Conservation (phyloP, 768 basidiomycete species). For the Phanerochaete carnosa region DNA sequence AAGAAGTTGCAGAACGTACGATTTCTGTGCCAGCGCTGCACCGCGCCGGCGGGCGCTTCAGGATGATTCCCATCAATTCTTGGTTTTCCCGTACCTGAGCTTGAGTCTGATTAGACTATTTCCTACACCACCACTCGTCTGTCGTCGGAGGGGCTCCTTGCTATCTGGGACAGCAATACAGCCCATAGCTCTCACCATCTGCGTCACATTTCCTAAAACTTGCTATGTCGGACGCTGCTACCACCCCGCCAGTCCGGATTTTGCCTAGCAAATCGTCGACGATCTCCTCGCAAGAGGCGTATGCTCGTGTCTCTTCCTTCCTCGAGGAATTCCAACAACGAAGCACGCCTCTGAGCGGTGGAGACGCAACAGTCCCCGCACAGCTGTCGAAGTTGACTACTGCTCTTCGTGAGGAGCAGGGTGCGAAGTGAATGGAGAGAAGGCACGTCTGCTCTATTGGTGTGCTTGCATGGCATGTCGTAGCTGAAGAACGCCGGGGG, state of each 20-base stretch:
- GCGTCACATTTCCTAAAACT: background rate
- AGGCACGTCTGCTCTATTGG: background rate
- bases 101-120: background rate
- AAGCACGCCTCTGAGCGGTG: slow-evolving; percentile 25
- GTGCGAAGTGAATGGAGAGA: background rate
- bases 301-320: slow-evolving; percentile 25
- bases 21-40: background rate
- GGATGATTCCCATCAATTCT: slow-evolving; percentile 1
- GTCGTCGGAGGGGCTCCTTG: background rate
- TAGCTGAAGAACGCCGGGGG: too few species aligned
- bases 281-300: slow-evolving; percentile 25
- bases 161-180: background rate
- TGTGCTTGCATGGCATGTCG: background rate
- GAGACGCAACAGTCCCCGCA: slow-evolving; percentile 32
- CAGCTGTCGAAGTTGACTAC: slow-evolving; percentile 32
- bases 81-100: background rate
- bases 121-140: background rate
- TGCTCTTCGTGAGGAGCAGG: slow-evolving; percentile 30
- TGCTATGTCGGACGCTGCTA: slow-evolving; percentile 25
- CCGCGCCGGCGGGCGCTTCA: background rate
- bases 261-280: slow-evolving; percentile 18
- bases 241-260: slow-evolving; percentile 27
- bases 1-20: slow-evolving; percentile 7
- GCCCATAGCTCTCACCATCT: background rate
- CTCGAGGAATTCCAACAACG: slow-evolving; percentile 29